A percentile compares a stretch with the other conserved stretches of the same genome.
phyloP scores from a whole-genome alignment of 805 yeast species.

The Millerozyma miso region DNA sequence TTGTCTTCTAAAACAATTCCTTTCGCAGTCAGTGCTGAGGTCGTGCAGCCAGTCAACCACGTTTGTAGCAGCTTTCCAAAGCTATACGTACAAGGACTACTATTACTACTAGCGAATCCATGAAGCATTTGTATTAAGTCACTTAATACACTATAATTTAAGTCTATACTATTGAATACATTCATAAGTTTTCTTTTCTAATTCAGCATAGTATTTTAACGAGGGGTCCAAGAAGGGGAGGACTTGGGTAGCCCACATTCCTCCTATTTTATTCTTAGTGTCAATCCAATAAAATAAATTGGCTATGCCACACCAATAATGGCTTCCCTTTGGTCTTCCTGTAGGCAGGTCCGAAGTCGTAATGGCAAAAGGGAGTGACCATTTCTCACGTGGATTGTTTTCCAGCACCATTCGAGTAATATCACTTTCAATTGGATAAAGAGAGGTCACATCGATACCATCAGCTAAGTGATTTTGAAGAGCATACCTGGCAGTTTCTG shows the following conservation, averaged over 20 bases:
- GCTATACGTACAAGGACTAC: too few relatives aligned
- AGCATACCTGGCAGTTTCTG: constrained; percentile 27
- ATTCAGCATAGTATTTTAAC: constrained; percentile 2
- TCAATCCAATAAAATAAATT: constrained; percentile 42
- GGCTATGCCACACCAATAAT: constrained; percentile 39
- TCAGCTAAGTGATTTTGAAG: constrained; percentile 28
- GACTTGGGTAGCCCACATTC: constrained; percentile 34
- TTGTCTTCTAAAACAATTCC: too few relatives aligned
- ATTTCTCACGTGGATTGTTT: constrained; percentile 15
- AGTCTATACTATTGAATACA: constrained; percentile 3
- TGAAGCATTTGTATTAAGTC: too few relatives aligned
- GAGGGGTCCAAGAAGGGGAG: constrained; percentile 26
- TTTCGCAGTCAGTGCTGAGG: too few relatives aligned
- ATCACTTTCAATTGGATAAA: constrained; percentile 6
- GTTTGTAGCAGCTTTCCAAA: too few relatives aligned
- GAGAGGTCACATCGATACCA: constrained; percentile 11
- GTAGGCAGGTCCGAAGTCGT: constrained; percentile 23
- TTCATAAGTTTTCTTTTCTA: constrained; percentile 14
- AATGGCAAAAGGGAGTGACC: constrained; percentile 27
- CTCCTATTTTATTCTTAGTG: constrained; percentile 33
- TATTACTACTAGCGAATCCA: too few relatives aligned
- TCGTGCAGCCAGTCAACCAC: too few relatives aligned
- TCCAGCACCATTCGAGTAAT: constrained; percentile 6
- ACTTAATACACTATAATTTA: too few relatives aligned
- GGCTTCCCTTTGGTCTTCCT: constrained; percentile 33